Evolutionary conservation across 2,329 filamentous ascomycete species (phyloP).

Genomic region (Aspergillus vadensis): DNA sequence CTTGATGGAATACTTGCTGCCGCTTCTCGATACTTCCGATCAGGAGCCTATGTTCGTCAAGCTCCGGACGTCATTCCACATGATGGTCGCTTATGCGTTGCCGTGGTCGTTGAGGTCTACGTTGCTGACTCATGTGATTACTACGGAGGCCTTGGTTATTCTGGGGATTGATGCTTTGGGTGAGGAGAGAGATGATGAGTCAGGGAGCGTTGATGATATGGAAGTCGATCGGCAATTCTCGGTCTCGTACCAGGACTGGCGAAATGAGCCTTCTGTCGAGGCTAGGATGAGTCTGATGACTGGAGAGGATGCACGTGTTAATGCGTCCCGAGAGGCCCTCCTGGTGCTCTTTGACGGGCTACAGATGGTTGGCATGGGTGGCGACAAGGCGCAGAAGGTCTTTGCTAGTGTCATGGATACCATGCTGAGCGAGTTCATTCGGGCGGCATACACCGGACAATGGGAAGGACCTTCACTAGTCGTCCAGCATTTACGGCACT

Average conservation of each 20-base stretch:
- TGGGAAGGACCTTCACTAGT: constrained; percentile 56
- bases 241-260: constrained; percentile 43
- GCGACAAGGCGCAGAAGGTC: constrained; percentile 56
- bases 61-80: constrained; percentile 48
- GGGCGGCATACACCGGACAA: constrained; percentile 58
- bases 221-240: constrained; percentile 41
- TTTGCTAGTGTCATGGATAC: constrained; percentile 62
- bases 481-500: constrained; percentile 54
- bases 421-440: constrained; percentile 59
- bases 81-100: constrained; percentile 52
- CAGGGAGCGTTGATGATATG: constrained; percentile 34
- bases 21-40: constrained; percentile 27
- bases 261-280: constrained; percentile 32
- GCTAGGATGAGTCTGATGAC: constrained; percentile 36
- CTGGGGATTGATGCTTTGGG: constrained; percentile 40
- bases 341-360: constrained; percentile 48
- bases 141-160: constrained; percentile 48
- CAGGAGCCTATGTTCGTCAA: constrained; percentile 37
- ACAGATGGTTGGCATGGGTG: constrained; percentile 58
- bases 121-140: constrained; percentile 48
- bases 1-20: constrained; percentile 37
- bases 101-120: constrained; percentile 45
- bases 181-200: constrained; percentile 25
- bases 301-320: constrained; percentile 34
- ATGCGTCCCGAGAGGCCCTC: constrained; percentile 36